Conservation (phyloP, 148 eudicot genomes). For the Rhododendron kiyosumense region DNA sequence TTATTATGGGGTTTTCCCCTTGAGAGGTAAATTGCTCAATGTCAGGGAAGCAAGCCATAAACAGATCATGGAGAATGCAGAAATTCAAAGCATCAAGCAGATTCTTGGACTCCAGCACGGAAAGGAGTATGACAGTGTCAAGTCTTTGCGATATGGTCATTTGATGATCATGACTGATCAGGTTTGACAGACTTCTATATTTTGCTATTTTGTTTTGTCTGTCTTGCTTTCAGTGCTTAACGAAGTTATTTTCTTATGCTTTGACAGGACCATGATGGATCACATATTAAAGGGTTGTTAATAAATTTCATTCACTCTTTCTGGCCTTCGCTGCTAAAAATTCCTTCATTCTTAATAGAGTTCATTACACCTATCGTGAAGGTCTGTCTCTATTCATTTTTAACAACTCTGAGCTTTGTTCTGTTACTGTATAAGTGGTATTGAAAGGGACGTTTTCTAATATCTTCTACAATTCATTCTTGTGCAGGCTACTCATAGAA, state of each 20-base stretch:
- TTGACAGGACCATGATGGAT: constrained; percentile 94
- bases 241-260: background rate
- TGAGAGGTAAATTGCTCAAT: constrained; percentile 91
- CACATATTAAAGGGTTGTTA: constrained; percentile 89
- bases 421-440: background rate
- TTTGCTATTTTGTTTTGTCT: background rate
- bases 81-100: constrained; percentile 68
- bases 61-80: constrained; percentile 73
- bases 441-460: background rate
- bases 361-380: constrained; percentile 91
- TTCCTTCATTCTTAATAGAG: constrained; percentile 75
- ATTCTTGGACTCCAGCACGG: constrained; percentile 89
- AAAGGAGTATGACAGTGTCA: constrained; percentile 55
- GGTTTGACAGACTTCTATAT: constrained; percentile 31
- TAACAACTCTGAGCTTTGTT: background rate
- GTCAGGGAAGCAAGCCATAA: constrained; percentile 93
- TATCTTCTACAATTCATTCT: background rate
- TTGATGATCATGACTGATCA: constrained; percentile 99
- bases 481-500: constrained; percentile 53
- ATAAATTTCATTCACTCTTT: constrained; percentile 88
- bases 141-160: constrained; percentile 83
- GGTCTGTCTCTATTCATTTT: constrained; percentile 44
- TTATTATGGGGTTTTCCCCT: constrained; percentile 80
- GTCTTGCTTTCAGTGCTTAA: background rate
- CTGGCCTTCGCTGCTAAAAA: constrained; percentile 86